A percentile compares a stretch with the other conserved stretches of the same genome.
Evolutionary conservation across 306 rosid genomes (phyloP).

Genomic region (Hippophae gyantsensis): DNA sequence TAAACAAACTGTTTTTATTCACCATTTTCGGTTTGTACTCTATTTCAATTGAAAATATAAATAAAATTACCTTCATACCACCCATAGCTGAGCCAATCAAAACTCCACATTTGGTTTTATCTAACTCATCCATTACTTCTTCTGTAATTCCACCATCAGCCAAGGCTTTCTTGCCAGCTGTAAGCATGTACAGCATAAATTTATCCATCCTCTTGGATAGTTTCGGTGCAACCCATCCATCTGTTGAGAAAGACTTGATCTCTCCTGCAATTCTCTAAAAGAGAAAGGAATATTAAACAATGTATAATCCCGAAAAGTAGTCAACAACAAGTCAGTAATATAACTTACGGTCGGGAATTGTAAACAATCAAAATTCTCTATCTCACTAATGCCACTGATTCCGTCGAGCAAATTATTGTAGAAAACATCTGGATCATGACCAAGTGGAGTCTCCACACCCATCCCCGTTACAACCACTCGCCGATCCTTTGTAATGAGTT

Average conservation of each 20-base stretch:
- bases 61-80: constrained; percentile 28
- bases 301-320: constrained; percentile 49
- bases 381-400: constrained; percentile 61
- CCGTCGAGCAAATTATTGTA: constrained; percentile 60
- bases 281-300: constrained; percentile 45
- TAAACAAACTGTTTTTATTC: too few relatives aligned
- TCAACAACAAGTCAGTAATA: constrained; percentile 44
- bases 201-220: too few relatives aligned
- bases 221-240: too few relatives aligned
- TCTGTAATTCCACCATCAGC: constrained; percentile 60
- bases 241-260: constrained; percentile 31
- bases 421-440: constrained; percentile 32
- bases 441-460: constrained; percentile 68
- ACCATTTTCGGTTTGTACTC: too few relatives aligned
- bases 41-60: too few relatives aligned
- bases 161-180: constrained; percentile 57
- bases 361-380: constrained; percentile 61
- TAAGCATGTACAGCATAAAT: too few relatives aligned
- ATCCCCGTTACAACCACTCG: constrained; percentile 62
- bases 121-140: constrained; percentile 51
- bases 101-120: constrained; percentile 51
- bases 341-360: constrained; percentile 37
- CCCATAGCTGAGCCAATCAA: constrained; percentile 67
- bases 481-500: constrained; percentile 52
- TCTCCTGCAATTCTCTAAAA: constrained; percentile 59